phyloP scores from a whole-genome alignment of 306 rosid genomes.

The Arachis stenosperma region DNA sequence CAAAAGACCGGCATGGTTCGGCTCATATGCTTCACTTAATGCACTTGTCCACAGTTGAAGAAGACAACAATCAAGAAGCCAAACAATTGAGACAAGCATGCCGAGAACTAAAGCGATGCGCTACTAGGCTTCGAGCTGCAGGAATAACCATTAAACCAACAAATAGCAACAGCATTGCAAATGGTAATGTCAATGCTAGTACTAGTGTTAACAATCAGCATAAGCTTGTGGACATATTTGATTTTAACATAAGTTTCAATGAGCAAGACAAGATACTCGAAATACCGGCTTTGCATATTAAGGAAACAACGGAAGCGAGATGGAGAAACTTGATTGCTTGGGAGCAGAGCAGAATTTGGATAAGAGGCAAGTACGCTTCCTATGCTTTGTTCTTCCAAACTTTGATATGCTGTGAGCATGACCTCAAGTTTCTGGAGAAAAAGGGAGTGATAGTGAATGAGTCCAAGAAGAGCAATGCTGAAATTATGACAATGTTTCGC shows the following conservation, averaged over 20 bases:
- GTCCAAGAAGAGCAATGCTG: neutral
- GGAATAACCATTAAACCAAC: conserved; percentile 2
- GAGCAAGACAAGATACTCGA: neutral
- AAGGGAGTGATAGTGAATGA: neutral
- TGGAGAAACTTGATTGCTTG: conserved; percentile 40
- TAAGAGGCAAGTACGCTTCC: neutral
- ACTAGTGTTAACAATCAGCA: too few relatives aligned
- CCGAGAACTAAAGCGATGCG: conserved; percentile 5
- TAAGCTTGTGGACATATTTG: neutral
- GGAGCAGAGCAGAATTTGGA: neutral
- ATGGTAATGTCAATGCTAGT: neutral
- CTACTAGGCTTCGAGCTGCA: conserved; percentile 18
- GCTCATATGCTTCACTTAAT: conserved; percentile 33
- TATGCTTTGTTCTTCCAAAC: conserved; percentile 22
- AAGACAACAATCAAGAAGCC: too few relatives aligned
- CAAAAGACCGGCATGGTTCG: neutral
- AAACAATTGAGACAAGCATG: neutral
- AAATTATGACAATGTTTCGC: neutral
- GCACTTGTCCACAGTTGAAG: neutral
- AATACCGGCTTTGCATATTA: neutral
- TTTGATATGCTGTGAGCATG: conserved; percentile 23
- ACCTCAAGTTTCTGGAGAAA: neutral
- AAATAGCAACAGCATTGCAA: too few relatives aligned
- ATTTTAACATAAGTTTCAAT: neutral
- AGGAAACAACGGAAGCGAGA: conserved; percentile 12